phyloP scores from a whole-genome alignment of 345 rosid genomes.

The Punica granatum region DNA sequence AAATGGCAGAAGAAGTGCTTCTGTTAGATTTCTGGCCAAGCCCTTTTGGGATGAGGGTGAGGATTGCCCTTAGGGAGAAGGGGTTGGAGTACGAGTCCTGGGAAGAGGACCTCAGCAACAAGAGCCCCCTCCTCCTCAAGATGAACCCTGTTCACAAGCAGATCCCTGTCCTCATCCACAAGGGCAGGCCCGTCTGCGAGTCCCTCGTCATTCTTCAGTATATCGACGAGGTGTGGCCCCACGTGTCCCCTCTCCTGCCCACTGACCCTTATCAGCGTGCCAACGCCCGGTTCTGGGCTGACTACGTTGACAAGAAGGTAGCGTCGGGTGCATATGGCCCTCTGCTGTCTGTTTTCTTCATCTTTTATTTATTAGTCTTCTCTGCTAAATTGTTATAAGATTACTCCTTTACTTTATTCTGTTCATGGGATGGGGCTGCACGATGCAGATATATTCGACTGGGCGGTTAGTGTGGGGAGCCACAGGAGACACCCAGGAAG shows the following conservation, averaged over 20 bases:
- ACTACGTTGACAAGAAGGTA: slow-evolving; percentile 18
- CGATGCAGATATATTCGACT: slow-evolving; percentile 10
- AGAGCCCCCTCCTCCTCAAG: too few species aligned
- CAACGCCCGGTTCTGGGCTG: slow-evolving; percentile 15
- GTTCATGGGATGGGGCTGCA: too few species aligned
- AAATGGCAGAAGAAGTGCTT: slow-evolving; percentile 11
- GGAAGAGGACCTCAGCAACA: slow-evolving; percentile 14
- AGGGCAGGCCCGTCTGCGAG: slow-evolving; percentile 10
- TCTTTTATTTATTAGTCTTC: too few species aligned
- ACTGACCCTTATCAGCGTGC: slow-evolving; percentile 8
- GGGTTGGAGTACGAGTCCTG: slow-evolving; percentile 10
- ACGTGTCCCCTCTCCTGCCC: slow-evolving; percentile 13
- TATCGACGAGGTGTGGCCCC: slow-evolving; percentile 13
- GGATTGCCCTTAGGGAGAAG: slow-evolving; percentile 16
- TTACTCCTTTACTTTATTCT: too few species aligned
- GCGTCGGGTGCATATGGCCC: too few species aligned
- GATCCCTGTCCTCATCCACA: too few species aligned
- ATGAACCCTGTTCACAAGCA: slow-evolving; percentile 16
- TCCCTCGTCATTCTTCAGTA: slow-evolving; percentile 15
- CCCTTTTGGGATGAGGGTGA: slow-evolving; percentile 15
- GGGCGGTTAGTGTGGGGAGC: background rate
- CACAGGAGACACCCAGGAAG: slow-evolving; percentile 5
- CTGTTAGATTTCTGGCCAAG: slow-evolving; percentile 13
- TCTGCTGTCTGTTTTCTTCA: too few species aligned
- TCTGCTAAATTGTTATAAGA: too few species aligned